Evolutionary conservation across 129 eudicot genomes (phyloP).

Genomic region (Escallonia herrerae): DNA sequence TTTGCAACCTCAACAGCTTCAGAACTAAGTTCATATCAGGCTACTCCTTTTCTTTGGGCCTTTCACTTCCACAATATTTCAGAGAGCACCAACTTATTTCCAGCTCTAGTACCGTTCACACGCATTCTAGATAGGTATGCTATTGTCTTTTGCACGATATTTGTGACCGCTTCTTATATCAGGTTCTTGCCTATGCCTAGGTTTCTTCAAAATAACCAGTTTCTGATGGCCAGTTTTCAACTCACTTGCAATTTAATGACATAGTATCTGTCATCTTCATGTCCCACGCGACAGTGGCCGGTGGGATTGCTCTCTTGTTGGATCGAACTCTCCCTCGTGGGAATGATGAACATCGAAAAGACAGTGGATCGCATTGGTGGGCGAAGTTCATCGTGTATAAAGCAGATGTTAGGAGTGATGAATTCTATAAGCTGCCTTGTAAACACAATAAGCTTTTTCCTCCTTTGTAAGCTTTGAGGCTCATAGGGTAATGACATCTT

Average conservation of each 20-base stretch:
- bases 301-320: slow-evolving; percentile 36
- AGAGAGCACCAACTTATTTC: slow-evolving; percentile 33
- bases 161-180: no score
- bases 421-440: slow-evolving; percentile 21
- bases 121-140: slow-evolving; percentile 69
- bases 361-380: no score
- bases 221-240: not conserved
- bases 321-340: slow-evolving; percentile 44
- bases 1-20: no score
- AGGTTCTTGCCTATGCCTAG: not conserved
- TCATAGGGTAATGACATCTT: not conserved
- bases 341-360: no score
- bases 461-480: slow-evolving; percentile 1
- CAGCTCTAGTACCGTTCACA: slow-evolving; percentile 40
- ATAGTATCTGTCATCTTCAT: slow-evolving; percentile 30
- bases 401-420: slow-evolving; percentile 20
- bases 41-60: no score
- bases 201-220: not conserved
- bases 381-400: slow-evolving; percentile 37
- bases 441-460: slow-evolving; percentile 25
- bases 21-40: no score
- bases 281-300: slow-evolving; percentile 70
- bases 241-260: slow-evolving; percentile 57
- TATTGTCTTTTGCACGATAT: not conserved
- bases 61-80: slow-evolving; percentile 66